Conservation (phyloP, 2,329 filamentous ascomycete species). For the Diaporthe caulivora region DNA sequence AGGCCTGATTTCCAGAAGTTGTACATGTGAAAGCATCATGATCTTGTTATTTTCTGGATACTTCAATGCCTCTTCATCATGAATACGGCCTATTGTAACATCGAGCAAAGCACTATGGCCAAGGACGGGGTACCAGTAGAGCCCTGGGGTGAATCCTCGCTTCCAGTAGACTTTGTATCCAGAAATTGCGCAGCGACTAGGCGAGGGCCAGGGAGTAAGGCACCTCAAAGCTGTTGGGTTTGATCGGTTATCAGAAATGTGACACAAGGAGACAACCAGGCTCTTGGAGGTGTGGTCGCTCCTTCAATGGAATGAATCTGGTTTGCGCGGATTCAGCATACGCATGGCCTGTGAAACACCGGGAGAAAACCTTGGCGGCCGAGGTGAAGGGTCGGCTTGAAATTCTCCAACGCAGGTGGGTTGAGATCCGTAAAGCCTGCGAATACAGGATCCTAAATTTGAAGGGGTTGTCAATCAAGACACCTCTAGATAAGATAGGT, state of each 20-base stretch:
- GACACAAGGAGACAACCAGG: background rate
- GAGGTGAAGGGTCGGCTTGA: background rate
- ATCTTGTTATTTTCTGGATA: background rate
- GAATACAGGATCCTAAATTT: background rate
- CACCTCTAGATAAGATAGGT: too few species aligned
- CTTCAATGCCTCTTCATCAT: background rate
- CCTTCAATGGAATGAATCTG: background rate
- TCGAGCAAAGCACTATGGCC: background rate
- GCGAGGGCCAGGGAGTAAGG: too few species aligned
- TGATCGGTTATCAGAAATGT: background rate
- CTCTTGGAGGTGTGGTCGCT: background rate
- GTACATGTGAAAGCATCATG: background rate
- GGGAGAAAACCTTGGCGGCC: background rate
- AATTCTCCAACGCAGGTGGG: background rate
- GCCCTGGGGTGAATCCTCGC: background rate
- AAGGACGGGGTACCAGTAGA: background rate
- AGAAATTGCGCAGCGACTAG: background rate
- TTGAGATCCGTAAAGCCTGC: background rate
- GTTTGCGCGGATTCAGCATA: background rate
- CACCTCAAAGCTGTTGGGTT: background rate
- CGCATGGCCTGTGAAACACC: background rate
- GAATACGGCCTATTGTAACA: background rate
- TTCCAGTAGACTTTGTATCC: background rate
- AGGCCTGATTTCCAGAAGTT: background rate
- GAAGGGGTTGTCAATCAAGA: background rate